These are phyloP conservation scores for Cyclocybe cylindracea DNA, from an alignment of 768 basidiomycete species.

Conservation along the genomic window DNA sequence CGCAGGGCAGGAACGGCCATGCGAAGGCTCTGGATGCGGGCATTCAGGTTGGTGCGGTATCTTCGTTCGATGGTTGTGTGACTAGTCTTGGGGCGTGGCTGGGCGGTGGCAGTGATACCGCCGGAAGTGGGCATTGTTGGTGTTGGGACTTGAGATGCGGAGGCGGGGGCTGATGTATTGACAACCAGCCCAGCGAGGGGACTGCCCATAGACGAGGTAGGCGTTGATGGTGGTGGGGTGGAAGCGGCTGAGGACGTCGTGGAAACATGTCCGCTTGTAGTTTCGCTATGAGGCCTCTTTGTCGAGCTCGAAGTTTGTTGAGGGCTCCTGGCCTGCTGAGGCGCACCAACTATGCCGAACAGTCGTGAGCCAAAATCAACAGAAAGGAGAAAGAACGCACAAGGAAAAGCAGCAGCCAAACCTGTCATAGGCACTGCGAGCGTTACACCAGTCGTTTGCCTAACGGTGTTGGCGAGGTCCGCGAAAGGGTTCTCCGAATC, in stretches of 20 bases:
- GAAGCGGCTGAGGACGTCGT: constrained; percentile 46
- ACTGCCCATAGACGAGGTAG: constrained; percentile 26
- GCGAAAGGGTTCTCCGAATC: constrained; percentile 31
- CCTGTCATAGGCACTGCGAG: constrained; percentile 45
- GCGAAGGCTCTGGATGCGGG: constrained; percentile 79
- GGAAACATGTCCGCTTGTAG: constrained; percentile 27
- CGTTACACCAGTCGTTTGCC: constrained; percentile 59
- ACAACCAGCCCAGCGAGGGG: constrained; percentile 14
- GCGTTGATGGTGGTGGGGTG: constrained; percentile 42
- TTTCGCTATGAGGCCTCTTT: constrained; percentile 21
- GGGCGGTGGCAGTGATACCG: constrained; percentile 16
- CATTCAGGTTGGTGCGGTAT: constrained; percentile 87
- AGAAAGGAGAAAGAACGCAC: constrained; percentile 14
- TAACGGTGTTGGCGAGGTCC: constrained; percentile 49
- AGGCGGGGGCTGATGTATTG: constrained; percentile 14
- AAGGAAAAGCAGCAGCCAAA: constrained; percentile 18
- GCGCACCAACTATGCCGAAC: constrained; percentile 6
- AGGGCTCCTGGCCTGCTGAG: constrained; percentile 35
- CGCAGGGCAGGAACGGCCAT: constrained; percentile 84
- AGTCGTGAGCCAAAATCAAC: constrained; percentile 3
- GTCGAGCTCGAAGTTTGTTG: constrained; percentile 35
- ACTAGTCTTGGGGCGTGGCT: constrained; percentile 72
- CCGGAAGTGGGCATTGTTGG: constrained; percentile 7
- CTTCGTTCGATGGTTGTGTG: constrained; percentile 89
- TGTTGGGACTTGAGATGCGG: constrained; percentile 7